Evolutionary conservation across 176 grass and related monocot species (phyloP), one percentile per base, ranked within the genome.

Genomic region (maize (Zea mays)): DNA sequence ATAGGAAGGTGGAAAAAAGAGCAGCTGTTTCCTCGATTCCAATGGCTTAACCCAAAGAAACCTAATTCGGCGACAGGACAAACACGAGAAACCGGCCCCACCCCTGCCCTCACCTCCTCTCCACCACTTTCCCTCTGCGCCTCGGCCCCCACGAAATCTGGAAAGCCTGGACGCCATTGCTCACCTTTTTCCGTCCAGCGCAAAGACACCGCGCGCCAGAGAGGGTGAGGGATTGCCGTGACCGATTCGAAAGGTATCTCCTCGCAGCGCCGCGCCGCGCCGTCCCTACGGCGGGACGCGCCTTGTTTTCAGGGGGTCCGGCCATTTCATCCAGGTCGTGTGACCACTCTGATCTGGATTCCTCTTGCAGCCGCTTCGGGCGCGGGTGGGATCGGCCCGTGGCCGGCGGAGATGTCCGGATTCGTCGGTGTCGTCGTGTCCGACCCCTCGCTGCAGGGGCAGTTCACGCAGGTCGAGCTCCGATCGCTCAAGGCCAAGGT

Each of bases 401-500:
- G 47, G 70, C n/a, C 65, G 9, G 66, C 10, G 65, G 82, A 64
- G 61, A 97, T 97, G 95, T 94, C 95, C 43, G 88, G 82, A 68
- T 97, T 92, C 82, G 80, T 88, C 4, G 96, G 96, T 13, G 96
- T 98, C 69, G 77, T 94, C 8, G 89, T 98, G 69, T 98, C 96
- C 84, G 96, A 98, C 83, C 96, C 95, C 51, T 94, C 85, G 83
- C 89, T 98, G 59, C 96, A 98, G 77, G 90, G 87, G 11, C 96
- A 98, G 79, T 98, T 98, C 89, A 98, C 96, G 71, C 96, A 98
- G 85, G 96, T 98, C 48, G 96, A 98, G 87, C 88, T 98, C 71
- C 92, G 96, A 80, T 81, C 85, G 55, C 89, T 89, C 80, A 94
- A 90, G 87, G 85, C 92, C 43, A 98, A 94, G 87, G n/a, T n/a